phyloP scores from a whole-genome alignment of 129 eudicot genomes.

The Pseudognaphalium luteoalbum region DNA sequence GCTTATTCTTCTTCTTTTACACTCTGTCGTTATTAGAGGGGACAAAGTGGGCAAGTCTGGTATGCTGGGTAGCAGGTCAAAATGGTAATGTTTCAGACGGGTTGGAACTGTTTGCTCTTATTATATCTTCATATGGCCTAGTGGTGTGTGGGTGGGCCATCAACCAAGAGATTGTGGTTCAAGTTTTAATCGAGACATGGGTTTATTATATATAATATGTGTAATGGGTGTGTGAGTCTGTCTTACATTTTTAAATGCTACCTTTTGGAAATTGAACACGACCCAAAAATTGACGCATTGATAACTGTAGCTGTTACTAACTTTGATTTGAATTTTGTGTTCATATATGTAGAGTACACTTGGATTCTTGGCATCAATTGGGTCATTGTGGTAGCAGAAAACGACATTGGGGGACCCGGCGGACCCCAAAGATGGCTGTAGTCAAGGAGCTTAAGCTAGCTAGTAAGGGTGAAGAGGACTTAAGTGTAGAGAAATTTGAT shows the following conservation, averaged over 20 bases:
- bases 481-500: conserved; percentile 38
- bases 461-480: conserved; percentile 57
- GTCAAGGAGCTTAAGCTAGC: conserved; percentile 81
- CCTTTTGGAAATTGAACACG: background rate
- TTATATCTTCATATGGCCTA: background rate
- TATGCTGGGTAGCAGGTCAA: background rate
- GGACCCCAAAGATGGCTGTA: conserved; percentile 65
- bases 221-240: background rate
- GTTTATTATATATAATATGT: no score
- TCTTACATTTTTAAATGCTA: background rate
- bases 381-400: conserved; percentile 47
- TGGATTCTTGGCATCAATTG: conserved; percentile 61
- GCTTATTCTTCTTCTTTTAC: conserved; percentile 13
- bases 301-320: background rate
- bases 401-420: conserved; percentile 78
- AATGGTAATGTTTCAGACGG: background rate
- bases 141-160: background rate
- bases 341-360: conserved; percentile 53
- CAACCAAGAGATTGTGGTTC: background rate
- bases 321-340: conserved; percentile 13
- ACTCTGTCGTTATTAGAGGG: background rate
- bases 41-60: background rate
- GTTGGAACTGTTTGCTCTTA: background rate
- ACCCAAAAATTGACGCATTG: background rate
- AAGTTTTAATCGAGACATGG: no score